A percentile compares a stretch with the other conserved stretches of the same genome.
Evolutionary conservation across 2,329 filamentous ascomycete species (phyloP).

Genomic region (Zopfia rhizophila): DNA sequence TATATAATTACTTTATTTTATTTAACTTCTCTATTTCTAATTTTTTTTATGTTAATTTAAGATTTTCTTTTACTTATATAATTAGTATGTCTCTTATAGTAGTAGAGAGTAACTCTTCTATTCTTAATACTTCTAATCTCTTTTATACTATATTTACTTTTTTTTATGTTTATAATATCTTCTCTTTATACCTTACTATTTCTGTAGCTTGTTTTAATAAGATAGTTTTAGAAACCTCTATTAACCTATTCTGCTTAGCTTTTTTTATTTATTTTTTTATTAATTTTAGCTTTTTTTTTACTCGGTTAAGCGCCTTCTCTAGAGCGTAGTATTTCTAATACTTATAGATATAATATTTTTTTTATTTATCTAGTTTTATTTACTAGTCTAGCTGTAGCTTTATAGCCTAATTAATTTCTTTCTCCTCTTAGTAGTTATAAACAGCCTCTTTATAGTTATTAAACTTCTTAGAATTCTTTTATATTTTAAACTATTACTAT

Average conservation of each 20-base stretch:
- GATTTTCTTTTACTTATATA: constrained; percentile 2
- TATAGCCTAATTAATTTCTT: constrained; percentile 1
- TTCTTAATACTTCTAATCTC: constrained; percentile 7
- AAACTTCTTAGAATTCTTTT: constrained; percentile 2
- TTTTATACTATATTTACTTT: constrained; percentile 6
- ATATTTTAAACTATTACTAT: constrained; percentile 4
- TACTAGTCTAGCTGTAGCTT: constrained; percentile 4
- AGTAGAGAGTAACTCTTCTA: constrained; percentile 2
- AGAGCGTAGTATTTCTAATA: constrained; percentile 1
- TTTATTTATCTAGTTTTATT: neutral
- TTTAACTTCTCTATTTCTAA: constrained; percentile 8
- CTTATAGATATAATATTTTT: constrained; percentile 1
- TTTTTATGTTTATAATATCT: constrained; percentile 7
- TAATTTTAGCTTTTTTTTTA: constrained; percentile 5
- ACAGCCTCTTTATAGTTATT: constrained; percentile 7
- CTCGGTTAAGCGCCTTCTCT: constrained; percentile 7
- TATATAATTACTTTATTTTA: constrained; percentile 1
- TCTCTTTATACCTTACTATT: constrained; percentile 4
- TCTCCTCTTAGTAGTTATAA: constrained; percentile 4
- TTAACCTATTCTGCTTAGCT: constrained; percentile 7
- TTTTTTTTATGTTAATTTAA: constrained; percentile 4
- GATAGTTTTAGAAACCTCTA: constrained; percentile 3
- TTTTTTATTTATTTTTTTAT: constrained; percentile 3
- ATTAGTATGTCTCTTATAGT: constrained; percentile 4
- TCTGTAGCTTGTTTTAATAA: neutral